A percentile compares a stretch with the other conserved stretches of the same genome.
phyloP scores from a whole-genome alignment of 176 grass and related monocot species.

The Miscanthus lutarioriparius region DNA sequence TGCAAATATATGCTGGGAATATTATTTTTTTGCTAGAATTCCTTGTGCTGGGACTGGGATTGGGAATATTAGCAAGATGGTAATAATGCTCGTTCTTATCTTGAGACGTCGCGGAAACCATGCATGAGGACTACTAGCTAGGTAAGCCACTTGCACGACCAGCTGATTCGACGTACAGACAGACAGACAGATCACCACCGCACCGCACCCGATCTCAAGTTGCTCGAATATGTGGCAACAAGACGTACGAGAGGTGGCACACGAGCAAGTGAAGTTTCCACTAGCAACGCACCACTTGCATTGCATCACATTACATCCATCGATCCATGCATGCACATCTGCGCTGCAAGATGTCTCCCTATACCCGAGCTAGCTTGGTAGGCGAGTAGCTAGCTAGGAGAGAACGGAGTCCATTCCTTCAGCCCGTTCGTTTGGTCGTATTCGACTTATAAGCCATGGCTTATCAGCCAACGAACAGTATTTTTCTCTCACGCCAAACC shows the following conservation, averaged over 20 bases:
- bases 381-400: not conserved
- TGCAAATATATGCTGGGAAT: conserved; percentile 1
- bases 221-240: conserved; percentile 34
- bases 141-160: not conserved
- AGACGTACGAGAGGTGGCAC: conserved; percentile 4
- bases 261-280: not conserved
- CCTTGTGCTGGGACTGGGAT: not conserved
- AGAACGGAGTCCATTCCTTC: conserved; percentile 45
- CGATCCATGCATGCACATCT: not conserved
- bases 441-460: too few species aligned
- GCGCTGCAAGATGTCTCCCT: not conserved
- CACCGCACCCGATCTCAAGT: not conserved
- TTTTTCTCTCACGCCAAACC: too few species aligned
- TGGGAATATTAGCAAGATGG: not conserved
- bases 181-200: not conserved
- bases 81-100: not conserved
- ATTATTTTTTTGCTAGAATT: not conserved
- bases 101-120: conserved; percentile 1
- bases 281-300: not conserved
- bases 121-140: not conserved
- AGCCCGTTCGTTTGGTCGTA: too few species aligned
- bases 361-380: not conserved
- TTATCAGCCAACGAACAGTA: too few species aligned
- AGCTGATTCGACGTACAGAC: conserved; percentile 15
- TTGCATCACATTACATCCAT: not conserved